Evolutionary conservation across 495 filamentous ascomycete species (phyloP).

Genomic region (Echria macrotheca): DNA sequence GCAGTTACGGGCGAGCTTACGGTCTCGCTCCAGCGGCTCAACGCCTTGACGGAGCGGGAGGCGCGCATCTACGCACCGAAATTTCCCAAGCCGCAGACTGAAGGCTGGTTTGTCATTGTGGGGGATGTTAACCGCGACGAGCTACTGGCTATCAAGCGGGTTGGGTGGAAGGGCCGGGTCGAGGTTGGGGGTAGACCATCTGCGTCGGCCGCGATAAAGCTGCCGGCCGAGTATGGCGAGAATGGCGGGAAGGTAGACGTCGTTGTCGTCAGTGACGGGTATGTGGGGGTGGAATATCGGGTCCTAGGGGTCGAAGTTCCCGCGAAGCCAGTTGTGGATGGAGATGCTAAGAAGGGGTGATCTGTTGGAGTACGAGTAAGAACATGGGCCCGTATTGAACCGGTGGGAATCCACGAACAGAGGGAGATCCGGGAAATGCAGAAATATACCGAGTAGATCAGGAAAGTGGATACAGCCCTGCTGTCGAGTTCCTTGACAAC

Average conservation of each 20-base stretch:
- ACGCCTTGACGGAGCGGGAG: conserved; percentile 55
- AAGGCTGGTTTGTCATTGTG: conserved; percentile 86
- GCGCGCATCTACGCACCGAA: conserved; percentile 74
- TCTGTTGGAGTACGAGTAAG: background rate
- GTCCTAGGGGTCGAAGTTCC: conserved; percentile 21
- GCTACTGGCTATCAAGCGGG: conserved; percentile 76
- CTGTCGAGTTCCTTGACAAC: too few species aligned
- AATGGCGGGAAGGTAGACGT: conserved; percentile 57
- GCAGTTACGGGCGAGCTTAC: conserved; percentile 56
- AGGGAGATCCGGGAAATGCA: too few species aligned
- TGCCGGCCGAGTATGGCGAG: conserved; percentile 44
- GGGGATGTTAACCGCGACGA: conserved; percentile 62
- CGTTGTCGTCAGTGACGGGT: conserved; percentile 74
- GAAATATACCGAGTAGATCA: too few species aligned
- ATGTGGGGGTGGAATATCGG: conserved; percentile 72
- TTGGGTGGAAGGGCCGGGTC: conserved; percentile 51
- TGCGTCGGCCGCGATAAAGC: conserved; percentile 54
- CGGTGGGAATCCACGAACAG: too few species aligned
- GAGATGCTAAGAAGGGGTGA: conserved; percentile 14
- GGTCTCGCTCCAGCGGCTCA: conserved; percentile 60
- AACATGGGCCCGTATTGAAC: background rate
- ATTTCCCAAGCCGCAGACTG: conserved; percentile 92
- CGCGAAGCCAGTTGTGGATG: conserved; percentile 13
- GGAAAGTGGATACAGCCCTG: too few species aligned
- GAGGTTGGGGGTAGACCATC: conserved; percentile 33